These are phyloP conservation scores for Tricholoma terreum DNA, from an alignment of 768 basidiomycete genomes.

Conservation along the genomic window DNA sequence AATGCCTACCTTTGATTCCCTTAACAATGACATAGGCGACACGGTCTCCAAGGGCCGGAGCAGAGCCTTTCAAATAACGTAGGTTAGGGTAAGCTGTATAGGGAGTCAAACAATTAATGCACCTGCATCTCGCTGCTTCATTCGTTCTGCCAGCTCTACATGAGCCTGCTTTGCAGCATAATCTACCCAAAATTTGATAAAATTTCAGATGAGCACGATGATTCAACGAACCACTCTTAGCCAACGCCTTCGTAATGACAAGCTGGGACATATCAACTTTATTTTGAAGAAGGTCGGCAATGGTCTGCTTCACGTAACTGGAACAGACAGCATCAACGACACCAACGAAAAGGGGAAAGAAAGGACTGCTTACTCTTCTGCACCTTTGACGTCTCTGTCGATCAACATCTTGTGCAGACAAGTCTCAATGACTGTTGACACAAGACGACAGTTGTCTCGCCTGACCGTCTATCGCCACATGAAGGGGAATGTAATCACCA, in stretches of 20 bases:
- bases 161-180: slow-evolving; percentile 96
- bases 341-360: neutral
- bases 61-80: slow-evolving; percentile 60
- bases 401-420: slow-evolving; percentile 98
- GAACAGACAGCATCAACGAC: slow-evolving; percentile 6
- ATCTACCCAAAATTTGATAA: slow-evolving; percentile 41
- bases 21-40: slow-evolving; percentile 99
- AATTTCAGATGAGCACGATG: neutral
- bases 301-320: slow-evolving; percentile 91
- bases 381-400: slow-evolving; percentile 89
- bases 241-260: slow-evolving; percentile 95
- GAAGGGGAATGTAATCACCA: neutral
- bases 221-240: slow-evolving; percentile 72
- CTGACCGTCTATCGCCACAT: slow-evolving; percentile 75
- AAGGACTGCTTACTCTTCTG: slow-evolving; percentile 68
- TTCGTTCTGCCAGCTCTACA: slow-evolving; percentile 90
- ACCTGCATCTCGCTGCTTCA: slow-evolving; percentile 95
- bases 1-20: slow-evolving; percentile 74
- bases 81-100: neutral
- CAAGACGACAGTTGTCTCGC: slow-evolving; percentile 97
- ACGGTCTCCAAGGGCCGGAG: slow-evolving; percentile 96
- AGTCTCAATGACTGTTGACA: slow-evolving; percentile 96
- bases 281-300: slow-evolving; percentile 92
- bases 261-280: slow-evolving; percentile 98
- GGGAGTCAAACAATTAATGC: slow-evolving; percentile 10